Conservation (phyloP, 352 stramenopile species). For the Thalassiosira mediterranea region DNA sequence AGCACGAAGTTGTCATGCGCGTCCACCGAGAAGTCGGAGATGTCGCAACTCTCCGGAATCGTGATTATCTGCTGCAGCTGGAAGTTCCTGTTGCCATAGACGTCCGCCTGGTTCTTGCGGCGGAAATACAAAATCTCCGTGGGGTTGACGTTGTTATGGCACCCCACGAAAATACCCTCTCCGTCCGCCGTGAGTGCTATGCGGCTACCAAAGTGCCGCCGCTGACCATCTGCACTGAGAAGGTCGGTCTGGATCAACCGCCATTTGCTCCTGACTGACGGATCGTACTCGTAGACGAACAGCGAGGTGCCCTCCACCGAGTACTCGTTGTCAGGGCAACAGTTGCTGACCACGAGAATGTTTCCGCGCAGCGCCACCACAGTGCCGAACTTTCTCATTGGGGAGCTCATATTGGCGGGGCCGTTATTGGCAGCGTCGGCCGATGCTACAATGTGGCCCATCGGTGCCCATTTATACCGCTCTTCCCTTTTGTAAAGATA, state of each 20-base stretch:
- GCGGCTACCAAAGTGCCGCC: constrained; percentile 29
- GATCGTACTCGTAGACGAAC: constrained; percentile 49
- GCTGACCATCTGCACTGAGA: constrained; percentile 37
- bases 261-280: constrained; percentile 34
- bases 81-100: constrained; percentile 28
- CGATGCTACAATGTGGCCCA: constrained; percentile 11
- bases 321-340: constrained; percentile 12
- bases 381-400: constrained; percentile 33
- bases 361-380: constrained; percentile 31
- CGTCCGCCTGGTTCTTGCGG: constrained; percentile 9
- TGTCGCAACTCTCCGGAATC: constrained; percentile 32
- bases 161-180: constrained; percentile 43
- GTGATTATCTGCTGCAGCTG: constrained; percentile 44
- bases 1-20: constrained; percentile 36
- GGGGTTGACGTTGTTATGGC: constrained; percentile 38
- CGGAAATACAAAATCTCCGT: constrained; percentile 46
- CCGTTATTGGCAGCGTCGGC: not conserved
- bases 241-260: constrained; percentile 34
- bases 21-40: constrained; percentile 37
- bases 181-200: constrained; percentile 36
- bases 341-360: constrained; percentile 39
- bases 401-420: not conserved
- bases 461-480: constrained; percentile 42
- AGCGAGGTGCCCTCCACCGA: constrained; percentile 36
- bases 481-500: constrained; percentile 34